Conservation (phyloP, 202 grass and related monocot species). For the Digitaria exilis region DNA sequence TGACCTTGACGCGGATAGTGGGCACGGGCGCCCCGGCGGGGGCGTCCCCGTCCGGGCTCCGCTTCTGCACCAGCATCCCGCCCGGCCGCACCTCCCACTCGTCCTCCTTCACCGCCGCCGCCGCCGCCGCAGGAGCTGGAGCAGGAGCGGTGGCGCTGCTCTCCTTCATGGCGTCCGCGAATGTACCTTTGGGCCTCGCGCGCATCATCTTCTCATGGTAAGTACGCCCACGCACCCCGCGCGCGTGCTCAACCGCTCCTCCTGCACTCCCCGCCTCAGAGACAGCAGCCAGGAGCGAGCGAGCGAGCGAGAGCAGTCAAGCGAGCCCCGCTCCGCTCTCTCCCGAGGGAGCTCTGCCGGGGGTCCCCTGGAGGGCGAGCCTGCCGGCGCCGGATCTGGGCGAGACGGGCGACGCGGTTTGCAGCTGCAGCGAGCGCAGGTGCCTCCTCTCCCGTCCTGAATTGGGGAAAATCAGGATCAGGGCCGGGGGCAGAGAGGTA, state of each 20-base stretch:
- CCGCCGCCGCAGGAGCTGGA: neutral
- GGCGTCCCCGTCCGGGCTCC: constrained; percentile 59
- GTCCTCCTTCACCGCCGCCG: constrained; percentile 51
- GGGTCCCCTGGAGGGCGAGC: neutral
- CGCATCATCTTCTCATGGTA: constrained; percentile 73
- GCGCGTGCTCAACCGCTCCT: constrained; percentile 3
- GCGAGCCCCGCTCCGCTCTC: too few relatives aligned
- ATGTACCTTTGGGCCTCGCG: constrained; percentile 53
- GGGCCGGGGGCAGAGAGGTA: constrained; percentile 39
- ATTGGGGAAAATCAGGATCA: constrained; percentile 50
- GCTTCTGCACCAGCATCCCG: constrained; percentile 95
- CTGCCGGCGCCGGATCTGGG: constrained; percentile 39
- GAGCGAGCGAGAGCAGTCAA: neutral
- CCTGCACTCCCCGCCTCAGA: too few relatives aligned
- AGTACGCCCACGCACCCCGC: neutral
- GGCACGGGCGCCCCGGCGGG: constrained; percentile 54
- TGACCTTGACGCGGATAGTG: constrained; percentile 87
- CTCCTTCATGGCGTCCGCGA: constrained; percentile 59
- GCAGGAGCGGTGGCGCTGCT: too few relatives aligned
- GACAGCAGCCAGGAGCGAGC: neutral
- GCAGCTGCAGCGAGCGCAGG: constrained; percentile 30
- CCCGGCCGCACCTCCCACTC: constrained; percentile 93
- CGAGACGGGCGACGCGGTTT: neutral
- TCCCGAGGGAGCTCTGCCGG: neutral
- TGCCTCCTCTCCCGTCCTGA: constrained; percentile 26